phyloP scores from a whole-genome alignment of 2,329 filamentous ascomycete species.

The Talaromyces piceae region DNA sequence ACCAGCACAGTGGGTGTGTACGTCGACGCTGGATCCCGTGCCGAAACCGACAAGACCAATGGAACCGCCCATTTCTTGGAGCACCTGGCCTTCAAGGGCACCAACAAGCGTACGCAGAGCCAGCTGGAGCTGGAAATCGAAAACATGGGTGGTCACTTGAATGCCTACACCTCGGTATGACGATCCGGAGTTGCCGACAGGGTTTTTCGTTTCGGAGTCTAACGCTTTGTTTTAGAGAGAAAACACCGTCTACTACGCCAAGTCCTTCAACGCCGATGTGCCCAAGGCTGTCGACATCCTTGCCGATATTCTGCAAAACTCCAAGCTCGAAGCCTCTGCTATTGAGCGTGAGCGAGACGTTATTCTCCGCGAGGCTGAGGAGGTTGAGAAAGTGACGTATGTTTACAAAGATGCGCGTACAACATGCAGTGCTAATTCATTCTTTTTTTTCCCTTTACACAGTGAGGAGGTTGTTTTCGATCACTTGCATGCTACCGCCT shows the following conservation, averaged over 20 bases:
- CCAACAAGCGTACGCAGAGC: conserved; percentile 86
- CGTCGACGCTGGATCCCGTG: conserved; percentile 97
- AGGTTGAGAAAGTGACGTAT: conserved; percentile 74
- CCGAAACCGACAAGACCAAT: conserved; percentile 97
- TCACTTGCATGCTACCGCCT: conserved; percentile 96
- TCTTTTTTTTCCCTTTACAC: no score
- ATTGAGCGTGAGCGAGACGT: conserved; percentile 98
- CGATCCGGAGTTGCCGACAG: conserved; percentile 15
- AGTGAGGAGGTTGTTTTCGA: conserved; percentile 99
- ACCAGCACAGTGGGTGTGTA: conserved; percentile 97
- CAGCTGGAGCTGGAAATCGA: conserved; percentile 99
- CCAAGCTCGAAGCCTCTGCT: conserved; percentile 85
- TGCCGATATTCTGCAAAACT: conserved; percentile 98
- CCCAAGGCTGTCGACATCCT: conserved; percentile 96
- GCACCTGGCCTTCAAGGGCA: conserved; percentile 99
- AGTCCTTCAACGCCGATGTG: conserved; percentile 96
- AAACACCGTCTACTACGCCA: conserved; percentile 99
- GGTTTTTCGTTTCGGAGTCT: conserved; percentile 17
- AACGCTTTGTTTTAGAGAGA: conserved; percentile 60
- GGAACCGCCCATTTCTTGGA: conserved; percentile 99
- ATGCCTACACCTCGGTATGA: conserved; percentile 96
- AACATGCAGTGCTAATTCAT: not conserved
- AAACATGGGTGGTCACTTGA: conserved; percentile 99
- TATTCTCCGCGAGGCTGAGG: conserved; percentile 96
- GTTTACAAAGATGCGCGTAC: not conserved